phyloP scores from a whole-genome alignment of 768 basidiomycete species.

The Suillus spraguei region DNA sequence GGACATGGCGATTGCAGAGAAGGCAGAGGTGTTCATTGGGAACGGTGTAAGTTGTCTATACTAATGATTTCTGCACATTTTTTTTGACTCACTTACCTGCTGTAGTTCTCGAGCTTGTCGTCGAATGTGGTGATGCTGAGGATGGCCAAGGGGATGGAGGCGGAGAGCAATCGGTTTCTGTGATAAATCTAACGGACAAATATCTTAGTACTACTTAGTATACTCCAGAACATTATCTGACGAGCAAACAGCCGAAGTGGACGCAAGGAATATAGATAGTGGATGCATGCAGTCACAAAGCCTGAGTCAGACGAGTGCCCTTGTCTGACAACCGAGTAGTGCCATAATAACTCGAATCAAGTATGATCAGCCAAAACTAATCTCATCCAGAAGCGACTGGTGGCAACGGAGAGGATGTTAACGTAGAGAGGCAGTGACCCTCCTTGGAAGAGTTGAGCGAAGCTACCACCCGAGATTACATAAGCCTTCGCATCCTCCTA shows the following conservation, averaged over 20 bases:
- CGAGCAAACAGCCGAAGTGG: background rate
- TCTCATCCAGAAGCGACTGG: background rate
- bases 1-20: constrained; percentile 62
- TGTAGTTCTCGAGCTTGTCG: constrained; percentile 49
- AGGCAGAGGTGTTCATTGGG: constrained; percentile 61
- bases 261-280: background rate
- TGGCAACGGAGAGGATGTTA: background rate
- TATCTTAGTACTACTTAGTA: background rate
- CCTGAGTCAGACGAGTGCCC: background rate
- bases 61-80: background rate
- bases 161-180: constrained; percentile 43
- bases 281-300: background rate
- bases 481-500: background rate
- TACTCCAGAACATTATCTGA: background rate
- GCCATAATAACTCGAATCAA: background rate
- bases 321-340: background rate
- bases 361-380: background rate
- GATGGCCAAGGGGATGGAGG: constrained; percentile 46
- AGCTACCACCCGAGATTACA: background rate
- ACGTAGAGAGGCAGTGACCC: background rate
- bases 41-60: constrained; percentile 51
- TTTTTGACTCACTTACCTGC: background rate
- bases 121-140: constrained; percentile 52
- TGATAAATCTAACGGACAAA: constrained; percentile 23
- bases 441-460: background rate